phyloP scores from a whole-genome alignment of 2,329 filamentous ascomycete species.

The Ceratocystis huliohia region DNA sequence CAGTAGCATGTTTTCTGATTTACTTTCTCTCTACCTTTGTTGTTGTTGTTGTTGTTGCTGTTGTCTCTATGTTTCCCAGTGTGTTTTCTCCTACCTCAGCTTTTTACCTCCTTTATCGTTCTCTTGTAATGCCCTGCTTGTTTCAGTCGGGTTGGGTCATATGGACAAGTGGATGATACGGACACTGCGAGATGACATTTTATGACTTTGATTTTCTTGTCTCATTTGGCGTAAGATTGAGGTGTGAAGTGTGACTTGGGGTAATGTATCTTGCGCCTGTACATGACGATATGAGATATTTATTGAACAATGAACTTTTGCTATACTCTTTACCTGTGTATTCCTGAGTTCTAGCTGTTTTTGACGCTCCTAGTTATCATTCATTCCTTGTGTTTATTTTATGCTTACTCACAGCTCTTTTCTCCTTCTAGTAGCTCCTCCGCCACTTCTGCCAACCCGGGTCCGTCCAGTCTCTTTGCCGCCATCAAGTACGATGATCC shows the following conservation, averaged over 20 bases:
- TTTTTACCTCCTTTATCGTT: neutral
- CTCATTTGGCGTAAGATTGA: neutral
- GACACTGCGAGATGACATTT: neutral
- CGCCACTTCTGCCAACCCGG: neutral
- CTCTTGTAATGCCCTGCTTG: neutral
- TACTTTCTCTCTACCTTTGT: constrained; percentile 15
- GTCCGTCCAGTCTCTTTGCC: constrained; percentile 10
- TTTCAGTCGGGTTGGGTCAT: neutral
- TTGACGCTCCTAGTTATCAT: neutral
- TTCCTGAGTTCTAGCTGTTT: neutral
- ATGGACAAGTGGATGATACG: neutral
- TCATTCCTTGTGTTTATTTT: neutral
- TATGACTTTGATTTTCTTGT: neutral
- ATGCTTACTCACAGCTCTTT: constrained; percentile 1
- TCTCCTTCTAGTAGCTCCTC: neutral
- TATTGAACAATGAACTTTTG: constrained; percentile 6
- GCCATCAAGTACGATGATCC: constrained; percentile 54
- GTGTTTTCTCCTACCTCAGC: neutral
- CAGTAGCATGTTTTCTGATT: constrained; percentile 12
- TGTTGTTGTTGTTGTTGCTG: constrained; percentile 11
- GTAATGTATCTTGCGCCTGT: constrained; percentile 6
- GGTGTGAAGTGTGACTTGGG: neutral
- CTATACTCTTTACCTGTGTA: neutral
- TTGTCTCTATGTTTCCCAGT: neutral
- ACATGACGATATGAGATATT: constrained; percentile 13